A percentile compares a stretch with the other conserved stretches of the same genome.
Evolutionary conservation across 495 filamentous ascomycete species (phyloP).

Genomic region (Thermochaetoides thermophila): DNA sequence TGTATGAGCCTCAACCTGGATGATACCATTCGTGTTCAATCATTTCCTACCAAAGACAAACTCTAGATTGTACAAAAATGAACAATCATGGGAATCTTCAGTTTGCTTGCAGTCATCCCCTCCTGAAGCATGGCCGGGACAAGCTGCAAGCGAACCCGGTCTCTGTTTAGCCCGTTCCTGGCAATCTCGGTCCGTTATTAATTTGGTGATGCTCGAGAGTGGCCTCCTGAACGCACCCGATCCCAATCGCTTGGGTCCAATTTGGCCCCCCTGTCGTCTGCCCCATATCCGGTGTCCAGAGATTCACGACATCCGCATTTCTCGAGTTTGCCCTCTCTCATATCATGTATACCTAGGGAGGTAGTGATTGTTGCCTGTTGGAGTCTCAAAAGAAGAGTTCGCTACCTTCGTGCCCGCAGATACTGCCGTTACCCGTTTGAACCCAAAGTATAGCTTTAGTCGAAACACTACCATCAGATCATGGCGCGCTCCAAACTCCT

Average conservation of each 20-base stretch:
- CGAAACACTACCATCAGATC: background rate
- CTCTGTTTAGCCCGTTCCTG: conserved; percentile 6
- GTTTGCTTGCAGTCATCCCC: conserved; percentile 3
- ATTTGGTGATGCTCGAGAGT: background rate
- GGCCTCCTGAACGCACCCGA: background rate
- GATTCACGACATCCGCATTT: no score
- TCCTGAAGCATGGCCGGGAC: background rate
- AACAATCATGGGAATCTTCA: background rate
- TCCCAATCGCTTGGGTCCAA: no score
- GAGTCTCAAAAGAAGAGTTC: background rate
- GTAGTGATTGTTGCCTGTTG: conserved; percentile 1
- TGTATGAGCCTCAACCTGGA: background rate
- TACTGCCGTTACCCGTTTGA: no score
- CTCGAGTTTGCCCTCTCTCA: no score
- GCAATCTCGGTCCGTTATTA: conserved; percentile 16
- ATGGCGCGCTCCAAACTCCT: conserved; percentile 1
- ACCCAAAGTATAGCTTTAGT: background rate
- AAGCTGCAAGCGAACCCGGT: conserved; percentile 3
- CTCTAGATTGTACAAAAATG: background rate
- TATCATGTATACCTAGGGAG: background rate
- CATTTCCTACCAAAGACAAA: background rate
- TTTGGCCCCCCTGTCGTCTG: no score
- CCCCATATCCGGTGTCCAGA: no score
- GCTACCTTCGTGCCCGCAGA: no score
- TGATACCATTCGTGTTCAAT: conserved; percentile 3